Evolutionary conservation across 306 rosid species (phyloP).

Genomic region (Begonia peltatifolia): DNA sequence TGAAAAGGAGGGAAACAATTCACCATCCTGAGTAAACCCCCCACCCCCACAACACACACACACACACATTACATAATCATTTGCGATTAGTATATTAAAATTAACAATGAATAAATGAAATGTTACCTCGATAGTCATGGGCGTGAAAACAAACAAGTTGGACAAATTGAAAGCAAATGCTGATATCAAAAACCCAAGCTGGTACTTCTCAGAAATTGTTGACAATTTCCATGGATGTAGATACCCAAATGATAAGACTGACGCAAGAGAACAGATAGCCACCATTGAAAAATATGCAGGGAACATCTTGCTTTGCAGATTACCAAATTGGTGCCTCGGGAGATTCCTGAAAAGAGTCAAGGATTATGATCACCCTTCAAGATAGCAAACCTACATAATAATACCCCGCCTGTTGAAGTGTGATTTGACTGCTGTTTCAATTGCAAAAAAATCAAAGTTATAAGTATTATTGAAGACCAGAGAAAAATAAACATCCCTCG

Average conservation of each 20-base stretch:
- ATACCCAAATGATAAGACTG: slow-evolving; percentile 74
- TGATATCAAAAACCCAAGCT: slow-evolving; percentile 85
- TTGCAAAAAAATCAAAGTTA: too few relatives aligned
- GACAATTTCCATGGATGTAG: slow-evolving; percentile 91
- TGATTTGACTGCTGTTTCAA: too few relatives aligned
- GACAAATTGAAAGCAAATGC: slow-evolving; percentile 70
- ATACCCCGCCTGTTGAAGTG: too few relatives aligned
- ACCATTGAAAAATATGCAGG: slow-evolving; percentile 89
- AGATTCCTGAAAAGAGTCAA: slow-evolving; percentile 38
- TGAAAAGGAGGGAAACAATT: too few relatives aligned
- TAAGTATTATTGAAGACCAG: too few relatives aligned
- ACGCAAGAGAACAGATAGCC: slow-evolving; percentile 47
- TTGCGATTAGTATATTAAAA: background rate
- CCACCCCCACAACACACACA: too few relatives aligned
- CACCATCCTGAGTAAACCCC: too few relatives aligned
- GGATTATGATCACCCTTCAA: too few relatives aligned
- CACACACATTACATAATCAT: too few relatives aligned
- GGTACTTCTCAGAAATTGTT: slow-evolving; percentile 58
- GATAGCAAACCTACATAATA: too few relatives aligned
- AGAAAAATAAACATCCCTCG: too few relatives aligned
- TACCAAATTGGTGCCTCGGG: slow-evolving; percentile 97
- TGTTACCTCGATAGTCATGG: slow-evolving; percentile 92
- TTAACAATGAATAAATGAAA: background rate
- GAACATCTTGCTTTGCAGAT: slow-evolving; percentile 96
- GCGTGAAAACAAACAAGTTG: slow-evolving; percentile 78